Percentiles rank a stretch among this genome's conserved stretches.
Conservation (phyloP, 2,329 filamentous ascomycete genomes). For the Neoascochyta sp. region DNA sequence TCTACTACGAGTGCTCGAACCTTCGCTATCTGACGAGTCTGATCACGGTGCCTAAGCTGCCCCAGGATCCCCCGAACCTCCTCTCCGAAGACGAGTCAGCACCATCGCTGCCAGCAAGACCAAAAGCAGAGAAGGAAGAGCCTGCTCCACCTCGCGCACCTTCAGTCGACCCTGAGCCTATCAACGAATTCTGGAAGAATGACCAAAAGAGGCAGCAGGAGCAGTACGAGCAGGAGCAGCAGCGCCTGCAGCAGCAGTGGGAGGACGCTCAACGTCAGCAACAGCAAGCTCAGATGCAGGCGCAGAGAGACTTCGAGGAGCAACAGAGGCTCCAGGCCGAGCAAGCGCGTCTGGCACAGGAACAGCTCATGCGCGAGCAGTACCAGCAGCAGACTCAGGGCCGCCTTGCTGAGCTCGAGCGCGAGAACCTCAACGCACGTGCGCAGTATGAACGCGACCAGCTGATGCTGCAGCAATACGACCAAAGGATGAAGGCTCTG, state of each 20-base stretch:
- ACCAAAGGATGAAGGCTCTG: slow-evolving; percentile 84
- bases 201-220: slow-evolving; percentile 88
- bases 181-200: slow-evolving; percentile 96
- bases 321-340: slow-evolving; percentile 84
- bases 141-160: slow-evolving; percentile 64
- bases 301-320: slow-evolving; percentile 93
- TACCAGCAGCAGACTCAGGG: slow-evolving; percentile 92
- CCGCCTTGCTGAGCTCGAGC: slow-evolving; percentile 89
- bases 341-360: slow-evolving; percentile 85
- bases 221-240: slow-evolving; percentile 92
- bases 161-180: slow-evolving; percentile 82
- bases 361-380: slow-evolving; percentile 83
- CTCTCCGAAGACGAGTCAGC: slow-evolving; percentile 76
- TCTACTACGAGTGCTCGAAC: slow-evolving; percentile 99
- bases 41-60: slow-evolving; percentile 92
- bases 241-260: slow-evolving; percentile 80
- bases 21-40: slow-evolving; percentile 92
- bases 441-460: slow-evolving; percentile 97
- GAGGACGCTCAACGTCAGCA: slow-evolving; percentile 77
- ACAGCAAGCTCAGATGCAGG: slow-evolving; percentile 75
- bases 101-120: slow-evolving; percentile 77
- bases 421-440: slow-evolving; percentile 88
- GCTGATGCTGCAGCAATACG: slow-evolving; percentile 94
- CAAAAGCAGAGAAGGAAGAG: slow-evolving; percentile 62
- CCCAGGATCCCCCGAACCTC: slow-evolving; percentile 87